phyloP scores from a whole-genome alignment of 2,329 filamentous ascomycete species.

The Venturia nashicola region DNA sequence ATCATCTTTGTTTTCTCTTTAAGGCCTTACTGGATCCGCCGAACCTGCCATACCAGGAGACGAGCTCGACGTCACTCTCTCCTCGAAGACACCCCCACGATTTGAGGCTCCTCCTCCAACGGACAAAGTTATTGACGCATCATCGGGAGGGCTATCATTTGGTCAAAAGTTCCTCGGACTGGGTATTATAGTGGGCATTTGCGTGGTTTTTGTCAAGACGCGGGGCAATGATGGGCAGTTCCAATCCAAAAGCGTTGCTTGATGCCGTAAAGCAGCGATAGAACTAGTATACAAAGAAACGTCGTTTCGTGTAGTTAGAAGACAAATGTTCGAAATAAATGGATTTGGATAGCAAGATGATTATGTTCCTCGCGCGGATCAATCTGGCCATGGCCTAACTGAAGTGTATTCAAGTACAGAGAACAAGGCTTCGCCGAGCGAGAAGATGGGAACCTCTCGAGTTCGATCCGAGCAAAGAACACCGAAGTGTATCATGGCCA shows the following conservation, averaged over 20 bases:
- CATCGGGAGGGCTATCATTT: slow-evolving; percentile 25
- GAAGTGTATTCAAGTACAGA: no score
- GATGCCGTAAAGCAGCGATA: not conserved
- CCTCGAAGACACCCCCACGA: slow-evolving; percentile 12
- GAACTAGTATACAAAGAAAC: not conserved
- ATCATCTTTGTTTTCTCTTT: slow-evolving; percentile 4
- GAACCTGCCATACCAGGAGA: slow-evolving; percentile 27
- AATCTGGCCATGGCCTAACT: no score
- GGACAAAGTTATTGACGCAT: slow-evolving; percentile 11
- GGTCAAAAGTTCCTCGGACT: slow-evolving; percentile 33
- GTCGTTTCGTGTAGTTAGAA: not conserved
- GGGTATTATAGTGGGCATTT: slow-evolving; percentile 29
- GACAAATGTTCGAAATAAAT: no score
- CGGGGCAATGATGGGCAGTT: slow-evolving; percentile 13
- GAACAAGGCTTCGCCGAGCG: no score
- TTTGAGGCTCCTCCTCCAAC: slow-evolving; percentile 14
- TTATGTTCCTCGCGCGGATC: no score
- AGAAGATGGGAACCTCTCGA: no score
- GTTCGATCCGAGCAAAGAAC: not conserved
- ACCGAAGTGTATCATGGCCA: not conserved
- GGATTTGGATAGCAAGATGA: not conserved
- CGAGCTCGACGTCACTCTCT: slow-evolving; percentile 28
- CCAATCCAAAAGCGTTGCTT: not conserved
- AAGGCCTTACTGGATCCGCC: slow-evolving; percentile 34
- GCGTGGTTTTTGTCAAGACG: slow-evolving; percentile 27